Evolutionary conservation across 2,329 filamentous ascomycete genomes (phyloP), one percentile per base, ranked within the genome.

Genomic region (Trichoderma koningii): DNA sequence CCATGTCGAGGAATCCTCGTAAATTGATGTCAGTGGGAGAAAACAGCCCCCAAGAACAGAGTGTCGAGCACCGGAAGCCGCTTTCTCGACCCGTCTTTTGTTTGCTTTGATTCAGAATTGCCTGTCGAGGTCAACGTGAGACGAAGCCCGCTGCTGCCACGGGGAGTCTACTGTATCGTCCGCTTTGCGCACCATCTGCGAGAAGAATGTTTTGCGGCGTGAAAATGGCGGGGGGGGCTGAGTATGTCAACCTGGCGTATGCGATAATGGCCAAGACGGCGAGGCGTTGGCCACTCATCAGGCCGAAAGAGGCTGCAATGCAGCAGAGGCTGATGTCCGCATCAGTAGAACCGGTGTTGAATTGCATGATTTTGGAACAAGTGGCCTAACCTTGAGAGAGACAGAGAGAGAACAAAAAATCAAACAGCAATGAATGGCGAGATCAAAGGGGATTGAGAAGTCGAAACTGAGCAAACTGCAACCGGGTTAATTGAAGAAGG

Each of bases 21-120:
- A 26, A 53, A 45, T 23, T 17, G 26, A 34, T 53, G 7, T 7
- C 26, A 23, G 2, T 6, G 26, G 28, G 44, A 28, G 52, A 15
- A 63, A 50, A 50, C 21, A 56, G 19, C 19, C 23, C 61, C 59
- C 59, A 47, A 45, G 41, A n/a, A 44, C 15, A 48, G 10, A 51
- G n/a, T 21, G 42, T 23, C 7, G 10, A 45, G 59, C n/a, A 28
- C 19, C 23, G 19, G 45, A 10, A 6, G 38, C 4, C 6, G 9
- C 45, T 26, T 3, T 26, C 5, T 17, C 12, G 9, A 14, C 10
- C 30, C 30, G 30, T 38, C 10, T 14, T 14, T 38, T n/a, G 41
- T 3, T 45, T 45, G 41, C 26, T 26, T 7, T 28, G 23, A 41
- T 34, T 50, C 44, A 28, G 26, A 21, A 1, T 9, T 10, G n/a